A percentile compares a stretch with the other conserved stretches of the same genome.
Conservation (phyloP, 768 basidiomycete genomes). For the Mycena maculata region DNA sequence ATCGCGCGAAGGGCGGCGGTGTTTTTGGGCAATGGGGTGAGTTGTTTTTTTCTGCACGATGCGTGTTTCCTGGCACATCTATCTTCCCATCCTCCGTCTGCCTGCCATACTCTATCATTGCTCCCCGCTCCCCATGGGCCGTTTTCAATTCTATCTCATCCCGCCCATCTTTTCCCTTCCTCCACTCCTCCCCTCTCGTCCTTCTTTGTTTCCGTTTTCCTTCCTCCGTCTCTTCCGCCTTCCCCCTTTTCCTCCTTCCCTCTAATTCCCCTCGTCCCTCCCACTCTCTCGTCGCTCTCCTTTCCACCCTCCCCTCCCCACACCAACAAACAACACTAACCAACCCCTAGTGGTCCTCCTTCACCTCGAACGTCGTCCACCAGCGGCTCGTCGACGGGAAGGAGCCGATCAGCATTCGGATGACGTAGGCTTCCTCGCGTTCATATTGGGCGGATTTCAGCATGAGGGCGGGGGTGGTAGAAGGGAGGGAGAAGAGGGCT, state of each 20-base stretch:
- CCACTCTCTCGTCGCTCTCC: background rate
- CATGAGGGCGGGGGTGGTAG: no score
- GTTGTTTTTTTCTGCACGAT: constrained; percentile 34
- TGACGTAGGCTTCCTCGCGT: constrained; percentile 19
- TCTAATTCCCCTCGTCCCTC: no score
- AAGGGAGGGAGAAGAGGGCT: no score
- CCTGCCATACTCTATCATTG: no score
- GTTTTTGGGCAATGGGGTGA: constrained; percentile 56
- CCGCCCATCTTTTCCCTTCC: background rate
- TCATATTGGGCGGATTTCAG: no score
- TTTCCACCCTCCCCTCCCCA: background rate
- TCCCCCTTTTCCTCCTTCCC: no score
- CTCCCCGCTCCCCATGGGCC: no score
- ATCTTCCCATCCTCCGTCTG: no score
- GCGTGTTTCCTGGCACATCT: no score
- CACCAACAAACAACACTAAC: constrained; percentile 13
- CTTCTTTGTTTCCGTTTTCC: no score
- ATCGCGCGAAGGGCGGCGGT: constrained; percentile 52
- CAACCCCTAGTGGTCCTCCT: constrained; percentile 36
- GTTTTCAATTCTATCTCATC: no score
- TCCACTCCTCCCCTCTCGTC: background rate
- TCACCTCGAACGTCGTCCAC: constrained; percentile 40
- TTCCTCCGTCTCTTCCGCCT: no score
- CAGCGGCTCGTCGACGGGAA: constrained; percentile 35
- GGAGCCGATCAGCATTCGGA: constrained; percentile 17